Conservation (phyloP, 2,329 filamentous ascomycete genomes). For the Cryphonectria radicalis region DNA sequence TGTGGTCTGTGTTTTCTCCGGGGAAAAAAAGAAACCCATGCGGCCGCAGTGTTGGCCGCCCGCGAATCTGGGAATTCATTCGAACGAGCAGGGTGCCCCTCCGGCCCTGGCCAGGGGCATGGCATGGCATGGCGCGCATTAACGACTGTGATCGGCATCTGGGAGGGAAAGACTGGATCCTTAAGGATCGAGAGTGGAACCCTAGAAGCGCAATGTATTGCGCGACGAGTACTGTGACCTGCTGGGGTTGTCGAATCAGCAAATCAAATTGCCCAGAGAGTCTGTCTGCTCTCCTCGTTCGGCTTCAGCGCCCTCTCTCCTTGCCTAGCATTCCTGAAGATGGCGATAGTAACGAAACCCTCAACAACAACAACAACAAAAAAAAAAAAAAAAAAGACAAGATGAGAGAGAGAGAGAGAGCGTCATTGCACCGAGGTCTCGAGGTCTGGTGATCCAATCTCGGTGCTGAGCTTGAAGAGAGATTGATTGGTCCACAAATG, state of each 20-base stretch:
- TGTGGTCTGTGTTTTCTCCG: not conserved
- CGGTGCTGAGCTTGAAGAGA: not conserved
- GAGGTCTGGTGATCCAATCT: not conserved
- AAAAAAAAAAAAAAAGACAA: too few species aligned
- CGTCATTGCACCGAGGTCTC: not conserved
- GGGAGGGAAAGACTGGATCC: slow-evolving; percentile 2
- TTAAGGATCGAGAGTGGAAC: not conserved
- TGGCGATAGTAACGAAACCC: not conserved
- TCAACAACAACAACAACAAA: too few species aligned
- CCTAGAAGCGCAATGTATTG: not conserved
- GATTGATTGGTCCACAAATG: not conserved
- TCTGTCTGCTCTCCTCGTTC: not conserved
- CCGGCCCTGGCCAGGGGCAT: too few species aligned
- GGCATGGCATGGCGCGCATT: not conserved
- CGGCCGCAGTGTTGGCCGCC: slow-evolving; percentile 8
- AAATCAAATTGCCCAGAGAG: not conserved
- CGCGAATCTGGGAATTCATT: slow-evolving; percentile 1
- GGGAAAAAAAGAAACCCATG: not conserved
- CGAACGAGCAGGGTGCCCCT: not conserved
- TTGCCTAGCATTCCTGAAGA: not conserved
- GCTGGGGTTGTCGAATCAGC: not conserved
- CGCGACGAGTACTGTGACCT: not conserved
- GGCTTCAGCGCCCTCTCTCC: not conserved
- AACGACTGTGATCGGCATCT: not conserved
- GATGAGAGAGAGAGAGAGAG: not conserved